Evolutionary conservation across 2,329 filamentous ascomycete species (phyloP), one percentile per base, ranked within the genome.

Genomic region (Grosmannia serpens): DNA sequence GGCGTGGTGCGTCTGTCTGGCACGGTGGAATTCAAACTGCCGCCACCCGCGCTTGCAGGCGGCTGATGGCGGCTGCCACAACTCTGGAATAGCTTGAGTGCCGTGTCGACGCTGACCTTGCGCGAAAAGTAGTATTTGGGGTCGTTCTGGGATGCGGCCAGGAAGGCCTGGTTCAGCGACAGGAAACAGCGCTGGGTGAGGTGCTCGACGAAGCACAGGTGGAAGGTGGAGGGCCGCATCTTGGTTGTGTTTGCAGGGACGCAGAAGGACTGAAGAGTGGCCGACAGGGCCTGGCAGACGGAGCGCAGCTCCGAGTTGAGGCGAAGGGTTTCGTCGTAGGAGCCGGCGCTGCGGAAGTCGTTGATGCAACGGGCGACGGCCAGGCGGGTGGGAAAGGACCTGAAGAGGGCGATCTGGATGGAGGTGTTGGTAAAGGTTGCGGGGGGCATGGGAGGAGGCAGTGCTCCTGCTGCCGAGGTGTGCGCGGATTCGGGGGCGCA

Each of bases 111-210:
- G 49, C 71, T 73, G 55, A 79, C 73, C 60, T 80, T 79, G 24
- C 77, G 73, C 0, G 78, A 81, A 66, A 78, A 82, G 66, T 79
- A 79, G 61, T 75, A 80, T 1, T 71, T 70, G 0, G 77, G 75
- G 46, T 80, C 72, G 1, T 72, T 67, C 15, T 74, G 70, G 0
- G 78, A 75, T 17, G 71, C 69, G 7, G 68, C 66, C 29, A 79
- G 70, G 67, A 76, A 75, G 0, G 75, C 75, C 44, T 79, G 76
- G 61, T 86, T 82, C 0, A 86, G 73, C 0, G 76, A 73, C 15
- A 84, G 70, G 63, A 78, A 76, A 61, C 73, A 77, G 26, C 75
- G 75, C 57, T 77, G 75, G 3, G 75, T 67, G 58, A 74, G 66
- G 55, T 76, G 67, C 59, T 78, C 75, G 0, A 71, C 69, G 8